Evolutionary conservation across 2,329 filamentous ascomycete species (phyloP), one percentile per base, ranked within the genome.

Genomic region (Boeremia exigua): DNA sequence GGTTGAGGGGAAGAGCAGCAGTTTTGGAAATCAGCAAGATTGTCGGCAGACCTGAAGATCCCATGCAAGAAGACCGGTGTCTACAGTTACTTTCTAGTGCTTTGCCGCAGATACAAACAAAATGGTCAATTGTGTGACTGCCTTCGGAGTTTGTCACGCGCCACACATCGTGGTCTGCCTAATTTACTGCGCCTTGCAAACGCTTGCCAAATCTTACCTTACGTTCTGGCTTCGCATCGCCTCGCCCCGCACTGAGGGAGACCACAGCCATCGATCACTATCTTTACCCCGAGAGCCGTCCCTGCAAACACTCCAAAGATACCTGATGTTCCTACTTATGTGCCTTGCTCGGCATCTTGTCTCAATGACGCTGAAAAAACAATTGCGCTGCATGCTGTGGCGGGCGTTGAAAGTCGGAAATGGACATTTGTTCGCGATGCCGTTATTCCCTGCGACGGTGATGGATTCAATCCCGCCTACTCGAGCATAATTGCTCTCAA

Each of bases 141-240:
- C 19, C 33, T 32, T 29, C 9, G 3, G 19, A 11, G 30, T 8
- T 9, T n/a, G 9, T 43, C 23, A 10, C n/a, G 30, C 39, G 38
- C 48, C 30, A 43, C 15, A 32, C 27, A 10, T 19, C 29, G 47
- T 40, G 40, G 38, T 19, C 12, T 39, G 45, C 15, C 27, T 48
- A 10, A 36, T n/a, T 19, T n/a, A 19, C 48, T 45, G 40, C 48
- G 42, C 48, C 28, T 45, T 52, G 42, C 48, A n/a, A 28, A 30
- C 7, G 6, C 12, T 32, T 23, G 14, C 39, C 25, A 17, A 36
- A 4, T 37, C 15, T 37, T 17, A 23, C 27, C 12, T 14, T 30
- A 19, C 3, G 2, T 17, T 28, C 46, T 40, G 9, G 17, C 14
- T 10, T 1, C 19, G 7, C 5, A 14, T 14, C 37, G 11, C 17